Evolutionary conservation across 192 early-diverging fungal genomes (phyloP).

Genomic region (Funneliformis mosseae): DNA sequence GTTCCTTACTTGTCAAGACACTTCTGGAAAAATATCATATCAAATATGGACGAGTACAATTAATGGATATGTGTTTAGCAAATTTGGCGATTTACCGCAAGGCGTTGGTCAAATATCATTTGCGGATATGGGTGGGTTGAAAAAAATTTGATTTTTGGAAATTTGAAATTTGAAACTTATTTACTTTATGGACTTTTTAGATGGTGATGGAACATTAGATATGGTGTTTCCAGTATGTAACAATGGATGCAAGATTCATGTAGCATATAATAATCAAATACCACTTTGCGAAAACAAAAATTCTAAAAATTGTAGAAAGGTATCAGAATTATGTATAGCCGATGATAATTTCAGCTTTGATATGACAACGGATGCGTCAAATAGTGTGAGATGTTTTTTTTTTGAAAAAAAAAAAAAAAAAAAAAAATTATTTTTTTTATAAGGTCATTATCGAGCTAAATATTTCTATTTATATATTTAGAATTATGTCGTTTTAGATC

Average conservation of each 20-base stretch:
- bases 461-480: constrained; percentile 20
- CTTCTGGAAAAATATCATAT: constrained; percentile 46
- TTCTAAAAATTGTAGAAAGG: constrained; percentile 61
- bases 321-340: constrained; percentile 71
- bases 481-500: constrained; percentile 49
- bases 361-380: constrained; percentile 41
- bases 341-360: constrained; percentile 75
- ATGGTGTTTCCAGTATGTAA: constrained; percentile 75
- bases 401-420: background rate
- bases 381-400: constrained; percentile 36
- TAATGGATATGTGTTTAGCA: constrained; percentile 67
- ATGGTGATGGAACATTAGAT: constrained; percentile 89
- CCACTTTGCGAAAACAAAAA: constrained; percentile 65
- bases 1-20: constrained; percentile 71
- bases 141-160: background rate
- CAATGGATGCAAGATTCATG: constrained; percentile 64
- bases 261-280: constrained; percentile 82
- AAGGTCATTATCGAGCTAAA: background rate
- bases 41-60: constrained; percentile 79
- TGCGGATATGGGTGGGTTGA: constrained; percentile 75
- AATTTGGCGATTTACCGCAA: constrained; percentile 61
- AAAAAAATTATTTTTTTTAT: background rate
- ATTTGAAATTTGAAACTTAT: background rate
- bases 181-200: constrained; percentile 49
- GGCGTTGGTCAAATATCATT: constrained; percentile 80